Percentiles rank a stretch among this genome's conserved stretches.
phyloP scores from a whole-genome alignment of 495 filamentous ascomycete genomes.

The Penicillium egyptiacum region DNA sequence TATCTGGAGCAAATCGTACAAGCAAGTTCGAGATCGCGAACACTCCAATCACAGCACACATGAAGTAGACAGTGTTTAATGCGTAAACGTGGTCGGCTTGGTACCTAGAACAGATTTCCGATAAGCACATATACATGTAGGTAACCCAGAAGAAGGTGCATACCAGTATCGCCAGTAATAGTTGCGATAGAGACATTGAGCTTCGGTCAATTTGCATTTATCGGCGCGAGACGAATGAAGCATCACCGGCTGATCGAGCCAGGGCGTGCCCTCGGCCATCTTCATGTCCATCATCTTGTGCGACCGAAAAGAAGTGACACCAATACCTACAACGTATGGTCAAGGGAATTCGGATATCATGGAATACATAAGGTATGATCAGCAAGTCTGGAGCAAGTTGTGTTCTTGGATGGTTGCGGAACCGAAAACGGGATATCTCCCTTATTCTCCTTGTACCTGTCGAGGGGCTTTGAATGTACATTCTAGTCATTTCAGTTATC shows the following conservation, averaged over 20 bases:
- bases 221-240: slow-evolving; percentile 49
- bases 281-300: slow-evolving; percentile 28
- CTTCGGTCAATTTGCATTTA: slow-evolving; percentile 43
- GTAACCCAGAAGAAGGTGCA: neutral
- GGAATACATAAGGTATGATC: neutral
- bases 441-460: neutral
- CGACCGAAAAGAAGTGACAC: neutral
- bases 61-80: slow-evolving; percentile 49
- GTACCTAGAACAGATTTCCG: slow-evolving; percentile 39
- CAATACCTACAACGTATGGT: neutral
- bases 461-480: slow-evolving; percentile 1
- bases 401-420: neutral
- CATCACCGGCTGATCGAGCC: slow-evolving; percentile 49
- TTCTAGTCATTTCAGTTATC: slow-evolving; percentile 5
- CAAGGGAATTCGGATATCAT: neutral
- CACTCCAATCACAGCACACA: slow-evolving; percentile 45
- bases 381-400: neutral
- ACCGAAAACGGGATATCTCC: slow-evolving; percentile 10
- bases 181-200: slow-evolving; percentile 48
- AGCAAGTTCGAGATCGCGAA: slow-evolving; percentile 43
- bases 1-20: slow-evolving; percentile 21
- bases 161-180: slow-evolving; percentile 53
- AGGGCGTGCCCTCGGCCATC: slow-evolving; percentile 27
- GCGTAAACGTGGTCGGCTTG: slow-evolving; percentile 54
- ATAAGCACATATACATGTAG: neutral